Evolutionary conservation across 805 yeast genomes (phyloP), one percentile per base, ranked within the genome.

Genomic region (Yarrowia alimentaria): DNA sequence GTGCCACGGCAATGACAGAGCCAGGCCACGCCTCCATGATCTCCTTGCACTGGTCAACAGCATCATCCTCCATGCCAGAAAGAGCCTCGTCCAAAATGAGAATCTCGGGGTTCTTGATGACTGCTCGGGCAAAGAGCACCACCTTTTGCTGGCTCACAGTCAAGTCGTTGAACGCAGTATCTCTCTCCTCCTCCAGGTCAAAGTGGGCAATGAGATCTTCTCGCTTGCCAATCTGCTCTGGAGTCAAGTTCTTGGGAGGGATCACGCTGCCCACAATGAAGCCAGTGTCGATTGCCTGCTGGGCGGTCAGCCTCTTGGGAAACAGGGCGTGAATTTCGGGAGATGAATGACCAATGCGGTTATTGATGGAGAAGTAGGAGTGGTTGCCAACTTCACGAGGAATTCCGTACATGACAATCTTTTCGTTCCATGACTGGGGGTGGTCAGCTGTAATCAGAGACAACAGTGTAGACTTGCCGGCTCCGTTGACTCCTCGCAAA

Each of bases 291-390:
- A 91, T 72, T 0, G 86, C 70, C 26, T 85, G 72, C 25, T 60
- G 62, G 51, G 80, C 78, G 0, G 80, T 74, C 52, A 79, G 68
- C 3, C 66, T 66, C 21, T 35, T 42, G 0, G 96, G 94, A 55
- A 87, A 85, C n/a, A 89, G 74, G 0, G 95, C 81, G 63, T 91
- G 98, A 26, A 91, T 68, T 64, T 91, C 99, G 1, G 99, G 99
- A 1, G 96, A 85, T 0, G 94, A 76, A 58, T 85, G 80, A 0
- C 97, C 96, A 50, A 93, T 85, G n/a, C 65, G 60, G 35, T 76
- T 75, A 66, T 91, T 91, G 54, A 86, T 80, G 43, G 82, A 85
- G 61, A 87, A 88, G 62, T 84, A 90, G 54, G 79, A 81, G 12
- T 82, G 78, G 30, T 68, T 71, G 1, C 98, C 99, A 0, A 90